Conservation (phyloP, 2,329 filamentous ascomycete species). For the Sporothrix brunneoviolacea region DNA sequence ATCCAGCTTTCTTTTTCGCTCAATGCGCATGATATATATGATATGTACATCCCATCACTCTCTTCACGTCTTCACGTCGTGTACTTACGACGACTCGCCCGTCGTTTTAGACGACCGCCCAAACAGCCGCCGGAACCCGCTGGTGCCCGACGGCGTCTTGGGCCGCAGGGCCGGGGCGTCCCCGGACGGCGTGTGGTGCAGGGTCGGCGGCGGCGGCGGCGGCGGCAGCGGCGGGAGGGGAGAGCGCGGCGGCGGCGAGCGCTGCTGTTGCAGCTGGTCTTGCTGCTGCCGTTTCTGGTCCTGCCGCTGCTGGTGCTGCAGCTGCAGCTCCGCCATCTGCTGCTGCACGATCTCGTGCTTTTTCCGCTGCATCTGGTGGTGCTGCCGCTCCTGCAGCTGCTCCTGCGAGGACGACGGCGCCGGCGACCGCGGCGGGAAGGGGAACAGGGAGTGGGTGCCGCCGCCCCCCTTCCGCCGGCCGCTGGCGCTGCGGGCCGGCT, state of each 20-base stretch:
- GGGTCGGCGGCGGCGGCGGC: slow-evolving; percentile 6
- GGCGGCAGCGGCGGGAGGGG: background rate
- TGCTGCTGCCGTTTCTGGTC: background rate
- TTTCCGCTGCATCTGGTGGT: background rate
- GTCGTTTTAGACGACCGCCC: slow-evolving; percentile 10
- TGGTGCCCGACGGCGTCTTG: slow-evolving; percentile 14
- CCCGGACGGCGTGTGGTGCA: slow-evolving; percentile 12
- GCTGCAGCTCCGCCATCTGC: too few relatives aligned
- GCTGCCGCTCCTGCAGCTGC: too few relatives aligned
- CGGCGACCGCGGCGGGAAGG: background rate
- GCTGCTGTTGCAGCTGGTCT: background rate
- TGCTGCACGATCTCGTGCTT: too few relatives aligned
- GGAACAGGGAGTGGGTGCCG: too few relatives aligned
- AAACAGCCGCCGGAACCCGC: slow-evolving; percentile 19
- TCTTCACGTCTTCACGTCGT: background rate
- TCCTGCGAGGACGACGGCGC: background rate
- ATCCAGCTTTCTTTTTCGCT: too few relatives aligned
- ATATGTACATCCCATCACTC: too few relatives aligned
- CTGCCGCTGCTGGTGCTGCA: background rate
- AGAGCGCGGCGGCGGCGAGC: background rate
- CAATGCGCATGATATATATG: too few relatives aligned
- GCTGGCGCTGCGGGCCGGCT: too few relatives aligned
- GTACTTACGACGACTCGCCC: background rate
- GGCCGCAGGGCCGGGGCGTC: slow-evolving; percentile 8
- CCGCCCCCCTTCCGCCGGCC: too few relatives aligned